These are phyloP conservation scores for Mrakia gelida DNA, from an alignment of 768 basidiomycete species.

Conservation along the genomic window DNA sequence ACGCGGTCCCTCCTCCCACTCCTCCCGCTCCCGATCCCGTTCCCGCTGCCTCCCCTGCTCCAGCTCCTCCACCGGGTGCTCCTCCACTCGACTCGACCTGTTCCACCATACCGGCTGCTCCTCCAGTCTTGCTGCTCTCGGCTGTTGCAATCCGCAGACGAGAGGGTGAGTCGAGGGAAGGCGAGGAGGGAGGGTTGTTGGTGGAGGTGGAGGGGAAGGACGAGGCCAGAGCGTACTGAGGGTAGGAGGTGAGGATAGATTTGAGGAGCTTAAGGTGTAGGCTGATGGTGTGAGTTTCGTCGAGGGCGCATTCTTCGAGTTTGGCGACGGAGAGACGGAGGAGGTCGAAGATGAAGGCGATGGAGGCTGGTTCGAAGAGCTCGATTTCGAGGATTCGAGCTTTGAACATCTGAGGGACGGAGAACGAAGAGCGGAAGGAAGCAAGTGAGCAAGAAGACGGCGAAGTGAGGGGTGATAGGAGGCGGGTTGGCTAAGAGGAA, in stretches of 20 bases:
- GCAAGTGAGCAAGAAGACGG: too few relatives aligned
- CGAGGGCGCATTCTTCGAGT: not conserved
- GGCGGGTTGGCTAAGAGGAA: too few relatives aligned
- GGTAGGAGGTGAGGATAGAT: not conserved
- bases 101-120: not conserved
- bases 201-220: too few relatives aligned
- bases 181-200: not conserved
- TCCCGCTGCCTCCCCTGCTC: not conserved
- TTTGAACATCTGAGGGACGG: not conserved
- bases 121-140: too few relatives aligned
- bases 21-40: not conserved
- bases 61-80: not conserved
- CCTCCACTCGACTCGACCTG: too few relatives aligned
- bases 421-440: too few relatives aligned
- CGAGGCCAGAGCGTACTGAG: not conserved
- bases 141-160: not conserved
- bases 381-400: not conserved
- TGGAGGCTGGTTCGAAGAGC: not conserved
- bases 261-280: not conserved
- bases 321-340: conserved; percentile 3
- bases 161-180: not conserved
- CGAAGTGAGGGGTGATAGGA: not conserved
- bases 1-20: not conserved
- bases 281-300: not conserved
- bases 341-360: conserved; percentile 1